Conservation (phyloP, 225 moss, liverwort and hornwort genomes). For the Thuidium tamariscinum region DNA sequence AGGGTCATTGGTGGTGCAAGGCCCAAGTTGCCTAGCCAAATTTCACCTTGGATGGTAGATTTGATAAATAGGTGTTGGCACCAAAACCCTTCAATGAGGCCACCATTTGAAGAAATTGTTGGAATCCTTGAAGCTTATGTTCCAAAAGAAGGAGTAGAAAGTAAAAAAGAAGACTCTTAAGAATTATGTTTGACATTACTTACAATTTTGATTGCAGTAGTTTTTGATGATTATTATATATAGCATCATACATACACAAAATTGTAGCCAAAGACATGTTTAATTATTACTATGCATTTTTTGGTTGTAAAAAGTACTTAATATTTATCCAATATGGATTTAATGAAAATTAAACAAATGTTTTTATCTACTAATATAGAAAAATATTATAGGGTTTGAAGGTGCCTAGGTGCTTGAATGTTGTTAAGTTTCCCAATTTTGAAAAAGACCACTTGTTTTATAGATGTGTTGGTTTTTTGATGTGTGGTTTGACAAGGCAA, state of each 20-base stretch:
- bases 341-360: accelerated
- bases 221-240: too few species aligned
- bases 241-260: too few species aligned
- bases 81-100: background rate
- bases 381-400: background rate
- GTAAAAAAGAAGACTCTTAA: too few species aligned
- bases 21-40: background rate
- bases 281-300: too few species aligned
- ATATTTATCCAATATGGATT: too few species aligned
- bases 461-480: background rate
- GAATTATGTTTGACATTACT: background rate
- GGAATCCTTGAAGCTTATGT: too few species aligned
- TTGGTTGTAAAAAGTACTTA: too few species aligned
- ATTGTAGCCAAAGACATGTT: too few species aligned
- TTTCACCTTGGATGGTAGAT: background rate
- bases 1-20: background rate
- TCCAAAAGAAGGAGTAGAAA: accelerated
- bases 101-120: background rate
- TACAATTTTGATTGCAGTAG: background rate
- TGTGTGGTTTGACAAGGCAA: background rate
- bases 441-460: accelerated
- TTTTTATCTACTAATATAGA: background rate
- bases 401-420: accelerated
- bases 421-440: background rate
- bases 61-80: background rate